Base-by-base conservation (phyloP, 2,329 filamentous ascomycete species). In the Fusarium mangiferae region DNA sequence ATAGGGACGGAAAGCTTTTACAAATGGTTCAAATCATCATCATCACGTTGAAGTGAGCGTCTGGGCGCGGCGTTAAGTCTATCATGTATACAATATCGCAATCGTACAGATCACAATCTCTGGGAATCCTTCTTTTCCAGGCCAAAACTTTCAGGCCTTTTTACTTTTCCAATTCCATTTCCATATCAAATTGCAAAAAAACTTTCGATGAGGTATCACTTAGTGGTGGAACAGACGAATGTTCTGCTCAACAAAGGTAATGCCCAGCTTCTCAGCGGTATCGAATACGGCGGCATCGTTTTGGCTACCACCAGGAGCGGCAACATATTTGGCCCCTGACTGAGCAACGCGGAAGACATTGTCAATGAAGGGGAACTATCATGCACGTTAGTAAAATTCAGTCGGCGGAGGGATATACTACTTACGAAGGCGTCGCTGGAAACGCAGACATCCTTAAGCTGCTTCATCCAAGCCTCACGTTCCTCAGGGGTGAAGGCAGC, bases 171-270 rank as follows among this genome's bases (percentile, higher is more conserved):
- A 66, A n/a, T 52, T 71, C 56, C 66, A 48, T 42, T 69, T 64
- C 56, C 38, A 42, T 66, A 24, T 51, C 58, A 68, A 48, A 62
- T 33, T 35, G 51, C 45, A 62, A 64, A 72, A 72, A 56, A 35
- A 55, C 57, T 28, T 62, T 48, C 28, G 48, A 72, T 51, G 54
- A 64, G 68, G 62, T 76, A 73, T 75, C 64, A 49, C 60, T 74
- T 75, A 72, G 57, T 76, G 74, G 66, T 76, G 74, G 65, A 70
- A 70, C 45, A 70, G 56, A 78, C 96, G 91, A 68, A 93, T 92
- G 82, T 93, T 94, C 88, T 99, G 96, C 88, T 99, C 95, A 42
- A 98, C 93, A 84, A 98, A 98, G 49, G 93, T 95, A 79, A 98
- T 97, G 62, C 92, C 93, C 74, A 97, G 87, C 86, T 96, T 94